Percentiles rank a stretch among this genome's conserved stretches.
Evolutionary conservation across 108 stramenopile species (phyloP).

Genomic region (Pinguiococcus pyrenoidosus): DNA sequence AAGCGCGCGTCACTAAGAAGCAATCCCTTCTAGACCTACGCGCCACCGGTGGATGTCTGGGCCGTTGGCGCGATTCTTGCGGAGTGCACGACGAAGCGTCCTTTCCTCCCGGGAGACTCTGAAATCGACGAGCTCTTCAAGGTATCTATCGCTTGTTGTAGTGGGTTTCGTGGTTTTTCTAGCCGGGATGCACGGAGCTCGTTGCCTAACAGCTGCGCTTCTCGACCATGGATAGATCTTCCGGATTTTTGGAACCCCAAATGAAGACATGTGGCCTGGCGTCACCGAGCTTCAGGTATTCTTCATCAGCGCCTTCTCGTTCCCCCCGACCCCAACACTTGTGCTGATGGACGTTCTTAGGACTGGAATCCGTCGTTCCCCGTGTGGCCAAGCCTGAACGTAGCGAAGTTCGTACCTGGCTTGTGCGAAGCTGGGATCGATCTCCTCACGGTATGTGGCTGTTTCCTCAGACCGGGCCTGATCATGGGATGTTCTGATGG

Average conservation of each 20-base stretch:
- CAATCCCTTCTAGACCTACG: no score
- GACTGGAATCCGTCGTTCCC: slow-evolving; percentile 39
- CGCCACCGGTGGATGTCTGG: slow-evolving; percentile 88
- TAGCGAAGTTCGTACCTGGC: slow-evolving; percentile 13
- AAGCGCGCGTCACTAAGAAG: no score
- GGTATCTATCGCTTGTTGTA: no score
- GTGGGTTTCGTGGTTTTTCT: slow-evolving; percentile 4
- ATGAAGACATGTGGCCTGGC: slow-evolving; percentile 76
- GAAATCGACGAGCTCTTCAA: slow-evolving; percentile 96
- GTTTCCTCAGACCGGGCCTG: no score
- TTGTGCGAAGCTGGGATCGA: slow-evolving; percentile 26
- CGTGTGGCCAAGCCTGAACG: slow-evolving; percentile 27
- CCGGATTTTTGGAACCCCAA: slow-evolving; percentile 81
- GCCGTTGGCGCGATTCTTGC: slow-evolving; percentile 88
- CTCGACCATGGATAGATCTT: no score
- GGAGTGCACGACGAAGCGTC: slow-evolving; percentile 89
- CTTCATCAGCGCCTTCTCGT: no score
- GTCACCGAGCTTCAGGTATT: slow-evolving; percentile 55
- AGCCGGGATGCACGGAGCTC: no score
- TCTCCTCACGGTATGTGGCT: slow-evolving; percentile 32
- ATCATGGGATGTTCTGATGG: no score
- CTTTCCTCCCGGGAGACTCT: slow-evolving; percentile 91
- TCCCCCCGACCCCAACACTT: no score
- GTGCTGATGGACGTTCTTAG: no score
- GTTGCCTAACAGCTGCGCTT: no score